phyloP scores from a whole-genome alignment of 495 filamentous ascomycete species.

The Lophiotrema nucula region DNA sequence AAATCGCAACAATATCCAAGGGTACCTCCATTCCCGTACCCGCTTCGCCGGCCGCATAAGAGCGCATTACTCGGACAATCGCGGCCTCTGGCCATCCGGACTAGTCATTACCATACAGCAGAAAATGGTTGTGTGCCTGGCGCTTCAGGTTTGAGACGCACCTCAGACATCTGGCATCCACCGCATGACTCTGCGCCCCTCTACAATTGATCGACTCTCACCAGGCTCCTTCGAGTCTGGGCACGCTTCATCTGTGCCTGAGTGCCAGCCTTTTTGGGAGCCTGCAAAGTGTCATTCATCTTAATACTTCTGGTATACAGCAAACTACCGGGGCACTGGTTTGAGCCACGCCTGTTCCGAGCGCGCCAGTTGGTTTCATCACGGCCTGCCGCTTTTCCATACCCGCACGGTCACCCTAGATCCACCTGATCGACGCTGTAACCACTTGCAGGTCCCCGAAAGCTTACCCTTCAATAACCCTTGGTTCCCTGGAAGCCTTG shows the following conservation, averaged over 20 bases:
- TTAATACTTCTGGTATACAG: constrained; percentile 16
- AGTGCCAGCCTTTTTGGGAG: constrained; percentile 11
- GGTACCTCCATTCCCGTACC: too few species aligned
- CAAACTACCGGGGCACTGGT: constrained; percentile 21
- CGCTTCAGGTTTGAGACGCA: constrained; percentile 33
- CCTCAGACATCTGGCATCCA: constrained; percentile 23
- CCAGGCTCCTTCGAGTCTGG: constrained; percentile 9
- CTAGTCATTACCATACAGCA: constrained; percentile 2
- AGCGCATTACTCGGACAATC: constrained; percentile 3
- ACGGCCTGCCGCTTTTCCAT: constrained; percentile 12
- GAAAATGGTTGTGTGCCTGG: constrained; percentile 28
- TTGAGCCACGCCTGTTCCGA: constrained; percentile 34
- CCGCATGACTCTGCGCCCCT: constrained; percentile 18
- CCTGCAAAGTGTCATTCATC: constrained; percentile 20
- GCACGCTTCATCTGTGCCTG: constrained; percentile 26
- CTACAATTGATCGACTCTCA: constrained; percentile 2
- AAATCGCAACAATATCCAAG: too few species aligned
- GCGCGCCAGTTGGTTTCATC: constrained; percentile 28
- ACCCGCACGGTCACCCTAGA: constrained; percentile 14
- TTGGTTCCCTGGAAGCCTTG: constrained; percentile 19
- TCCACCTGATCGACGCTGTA: constrained; percentile 30
- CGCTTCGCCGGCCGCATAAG: constrained; percentile 7
- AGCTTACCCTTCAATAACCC: constrained; percentile 33
- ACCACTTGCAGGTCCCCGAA: constrained; percentile 2
- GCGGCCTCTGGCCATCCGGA: constrained; percentile 21